These are phyloP conservation scores for Cyclotella choctawhatcheeana DNA, from an alignment of 108 stramenopile genomes.

Conservation along the genomic window DNA sequence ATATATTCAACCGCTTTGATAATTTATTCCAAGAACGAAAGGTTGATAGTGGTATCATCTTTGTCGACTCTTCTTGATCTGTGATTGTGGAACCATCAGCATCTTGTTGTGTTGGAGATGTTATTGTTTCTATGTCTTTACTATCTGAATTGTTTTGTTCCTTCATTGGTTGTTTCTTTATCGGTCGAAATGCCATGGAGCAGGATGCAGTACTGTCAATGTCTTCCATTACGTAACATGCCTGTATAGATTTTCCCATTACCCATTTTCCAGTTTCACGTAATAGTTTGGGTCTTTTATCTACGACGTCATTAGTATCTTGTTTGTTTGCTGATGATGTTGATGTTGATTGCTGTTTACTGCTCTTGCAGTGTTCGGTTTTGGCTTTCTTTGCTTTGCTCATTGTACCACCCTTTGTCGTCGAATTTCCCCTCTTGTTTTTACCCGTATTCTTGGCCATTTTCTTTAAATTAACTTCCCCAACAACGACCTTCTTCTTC, in stretches of 20 bases:
- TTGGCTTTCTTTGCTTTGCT: conserved; percentile 25
- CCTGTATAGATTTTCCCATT: conserved; percentile 49
- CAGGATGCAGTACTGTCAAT: conserved; percentile 23
- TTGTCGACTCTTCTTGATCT: no score
- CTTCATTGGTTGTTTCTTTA: not conserved
- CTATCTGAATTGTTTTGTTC: not conserved
- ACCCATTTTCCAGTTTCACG: conserved; percentile 45
- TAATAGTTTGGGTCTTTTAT: conserved; percentile 41
- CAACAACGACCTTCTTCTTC: conserved; percentile 18
- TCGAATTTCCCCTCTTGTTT: conserved; percentile 19
- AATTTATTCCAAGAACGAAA: conserved; percentile 59
- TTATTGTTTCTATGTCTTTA: not conserved
- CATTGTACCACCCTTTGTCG: conserved; percentile 18
- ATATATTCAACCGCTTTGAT: conserved; percentile 53
- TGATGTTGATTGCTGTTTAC: conserved; percentile 8
- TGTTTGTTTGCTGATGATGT: not conserved
- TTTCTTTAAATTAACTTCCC: conserved; percentile 36
- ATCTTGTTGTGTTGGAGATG: conserved; percentile 1
- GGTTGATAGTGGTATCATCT: conserved; percentile 35
- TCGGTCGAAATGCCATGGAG: conserved; percentile 14
- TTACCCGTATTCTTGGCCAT: conserved; percentile 23
- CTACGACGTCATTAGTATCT: conserved; percentile 13
- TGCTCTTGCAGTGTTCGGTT: not conserved
- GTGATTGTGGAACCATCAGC: not conserved
- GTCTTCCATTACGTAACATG: conserved; percentile 50